Evolutionary conservation across 495 filamentous ascomycete genomes (phyloP).

Genomic region (Annulohypoxylon nitens): DNA sequence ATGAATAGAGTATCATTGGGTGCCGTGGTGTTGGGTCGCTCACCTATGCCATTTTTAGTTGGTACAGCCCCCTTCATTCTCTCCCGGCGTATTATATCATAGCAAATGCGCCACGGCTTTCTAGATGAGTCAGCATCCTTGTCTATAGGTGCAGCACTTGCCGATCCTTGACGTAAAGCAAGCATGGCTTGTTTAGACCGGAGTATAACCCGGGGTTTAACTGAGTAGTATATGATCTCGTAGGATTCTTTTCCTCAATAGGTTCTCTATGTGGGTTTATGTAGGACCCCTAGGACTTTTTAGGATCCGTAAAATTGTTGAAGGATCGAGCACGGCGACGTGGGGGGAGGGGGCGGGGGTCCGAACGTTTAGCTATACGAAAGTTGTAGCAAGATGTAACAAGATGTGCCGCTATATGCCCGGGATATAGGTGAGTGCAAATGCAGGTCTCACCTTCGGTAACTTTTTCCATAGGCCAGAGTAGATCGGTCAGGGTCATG

Average conservation of each 20-base stretch:
- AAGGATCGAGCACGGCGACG: conserved; percentile 14
- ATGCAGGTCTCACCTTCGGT: conserved; percentile 18
- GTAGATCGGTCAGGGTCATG: conserved; percentile 18
- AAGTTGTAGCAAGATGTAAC: not conserved
- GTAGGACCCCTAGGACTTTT: conserved; percentile 7
- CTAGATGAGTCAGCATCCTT: conserved; percentile 7
- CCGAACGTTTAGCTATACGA: conserved; percentile 9
- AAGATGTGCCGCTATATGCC: not conserved
- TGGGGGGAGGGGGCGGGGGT: conserved; percentile 7
- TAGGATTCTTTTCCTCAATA: conserved; percentile 1
- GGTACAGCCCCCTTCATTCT: conserved; percentile 1
- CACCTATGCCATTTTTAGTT: conserved; percentile 19
- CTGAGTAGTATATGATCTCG: not conserved
- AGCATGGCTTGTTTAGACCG: conserved; percentile 7
- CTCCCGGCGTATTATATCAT: not conserved
- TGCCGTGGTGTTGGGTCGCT: conserved; percentile 37
- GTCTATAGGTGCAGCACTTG: conserved; percentile 28
- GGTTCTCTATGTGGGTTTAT: not conserved
- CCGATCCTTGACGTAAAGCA: conserved; percentile 12
- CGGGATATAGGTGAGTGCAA: conserved; percentile 14
- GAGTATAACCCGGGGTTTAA: conserved; percentile 14
- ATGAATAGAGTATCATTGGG: conserved; percentile 27
- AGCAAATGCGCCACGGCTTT: conserved; percentile 1
- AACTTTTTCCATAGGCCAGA: conserved; percentile 15
- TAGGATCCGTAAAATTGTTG: conserved; percentile 5